Base-by-base conservation (phyloP, 371 early-diverging fungal genomes). In the Rhizomucor pusillus region DNA sequence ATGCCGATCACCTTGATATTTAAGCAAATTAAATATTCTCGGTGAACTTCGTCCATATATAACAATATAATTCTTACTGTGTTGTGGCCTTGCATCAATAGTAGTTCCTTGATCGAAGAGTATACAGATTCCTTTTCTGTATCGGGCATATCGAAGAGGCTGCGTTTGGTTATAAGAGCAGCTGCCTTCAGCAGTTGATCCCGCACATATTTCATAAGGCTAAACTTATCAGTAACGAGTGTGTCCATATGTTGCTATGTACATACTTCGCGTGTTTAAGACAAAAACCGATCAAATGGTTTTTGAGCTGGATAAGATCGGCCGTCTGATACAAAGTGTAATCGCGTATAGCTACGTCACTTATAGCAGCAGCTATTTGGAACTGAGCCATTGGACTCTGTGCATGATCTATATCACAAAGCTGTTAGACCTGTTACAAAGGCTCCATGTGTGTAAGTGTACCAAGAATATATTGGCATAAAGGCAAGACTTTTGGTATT, bases 381-480 rank as follows among this genome's bases (percentile, higher is more conserved):
- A 89, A 86, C 56, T 84, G 86, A 33, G 83, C 82, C 60, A 74
- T 67, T 13, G 85, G 66, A 12, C 59, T 67, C 16, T 67, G 55
- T 20, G 85, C 74, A 67, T 82, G 65, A 49, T 84, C 85, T 83
- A 60, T 22, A 46, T 12, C 1, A 5, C 10, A n/a, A 16, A 10
- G 23, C 6, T 24, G 18, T 12, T 11, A 5, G 29, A 53, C 53
- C 19, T 37, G 16, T 39, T 33, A 33, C 18, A 11, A 35, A 19
- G 23, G 5, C 6, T 5, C 5, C 24, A 16, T 11, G 6, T 18
- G n/a, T 34, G 33, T 20, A 18, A 19, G 39, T 58, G 54, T 74
- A 81, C 88, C 86, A 23, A 86, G 60, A 54, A 86, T 79, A 56
- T 86, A 84, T 58, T 81, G 80, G 63, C 83, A 83, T 29, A 74